phyloP scores from a whole-genome alignment of 805 yeast genomes.

The Saccharomycopsis javanensis region DNA sequence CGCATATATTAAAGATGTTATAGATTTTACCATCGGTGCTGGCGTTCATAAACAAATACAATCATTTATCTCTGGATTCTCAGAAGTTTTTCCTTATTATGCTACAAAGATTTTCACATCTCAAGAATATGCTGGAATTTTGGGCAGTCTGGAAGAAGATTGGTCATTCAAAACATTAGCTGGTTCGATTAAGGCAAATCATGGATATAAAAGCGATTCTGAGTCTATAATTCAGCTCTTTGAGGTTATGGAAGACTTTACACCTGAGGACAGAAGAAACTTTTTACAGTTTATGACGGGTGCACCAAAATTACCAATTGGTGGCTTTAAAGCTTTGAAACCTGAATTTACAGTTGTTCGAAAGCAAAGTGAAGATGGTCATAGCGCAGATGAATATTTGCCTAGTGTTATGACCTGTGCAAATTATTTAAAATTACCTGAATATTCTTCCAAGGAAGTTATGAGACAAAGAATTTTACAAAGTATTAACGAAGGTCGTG shows the following conservation, averaged over 20 bases:
- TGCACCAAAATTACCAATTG: slow-evolving; percentile 85
- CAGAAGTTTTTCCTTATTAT: slow-evolving; percentile 68
- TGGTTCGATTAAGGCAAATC: slow-evolving; percentile 69
- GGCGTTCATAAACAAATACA: slow-evolving; percentile 61
- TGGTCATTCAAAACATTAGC: slow-evolving; percentile 63
- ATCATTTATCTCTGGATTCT: slow-evolving; percentile 71
- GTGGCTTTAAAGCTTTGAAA: slow-evolving; percentile 75
- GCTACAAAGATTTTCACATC: slow-evolving; percentile 66
- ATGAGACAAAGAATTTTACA: slow-evolving; percentile 49
- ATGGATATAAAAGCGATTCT: slow-evolving; percentile 75
- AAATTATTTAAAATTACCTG: slow-evolving; percentile 82
- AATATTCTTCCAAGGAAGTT: slow-evolving; percentile 54
- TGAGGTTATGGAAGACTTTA: slow-evolving; percentile 49
- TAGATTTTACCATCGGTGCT: slow-evolving; percentile 46
- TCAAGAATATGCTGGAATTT: slow-evolving; percentile 56
- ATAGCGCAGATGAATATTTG: slow-evolving; percentile 63
- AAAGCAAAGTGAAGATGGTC: slow-evolving; percentile 58
- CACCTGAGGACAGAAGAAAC: slow-evolving; percentile 46
- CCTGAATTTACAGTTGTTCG: slow-evolving; percentile 86
- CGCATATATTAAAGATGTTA: slow-evolving; percentile 44
- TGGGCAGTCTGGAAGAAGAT: slow-evolving; percentile 78
- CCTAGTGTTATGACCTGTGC: slow-evolving; percentile 99
- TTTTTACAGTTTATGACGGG: slow-evolving; percentile 89
- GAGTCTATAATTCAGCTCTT: slow-evolving; percentile 49
- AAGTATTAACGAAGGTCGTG: slow-evolving; percentile 84